phyloP scores from a whole-genome alignment of 2,329 filamentous ascomycete genomes.

The Fusarium buharicum region DNA sequence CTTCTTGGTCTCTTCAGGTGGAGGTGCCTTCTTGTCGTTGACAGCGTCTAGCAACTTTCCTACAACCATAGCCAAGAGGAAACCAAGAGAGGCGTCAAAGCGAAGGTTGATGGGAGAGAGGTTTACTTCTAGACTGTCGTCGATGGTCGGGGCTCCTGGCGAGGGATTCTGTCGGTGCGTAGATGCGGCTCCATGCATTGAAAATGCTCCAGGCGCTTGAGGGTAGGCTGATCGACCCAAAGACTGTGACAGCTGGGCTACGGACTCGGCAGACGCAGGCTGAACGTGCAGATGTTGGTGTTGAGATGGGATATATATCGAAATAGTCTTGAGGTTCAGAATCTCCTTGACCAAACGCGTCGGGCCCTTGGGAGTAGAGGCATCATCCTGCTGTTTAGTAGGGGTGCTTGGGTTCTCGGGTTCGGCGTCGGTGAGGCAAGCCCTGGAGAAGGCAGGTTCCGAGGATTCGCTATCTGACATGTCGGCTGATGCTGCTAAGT shows the following conservation, averaged over 20 bases:
- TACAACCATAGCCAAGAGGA: conserved; percentile 63
- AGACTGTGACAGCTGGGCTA: conserved; percentile 46
- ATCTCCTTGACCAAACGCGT: conserved; percentile 67
- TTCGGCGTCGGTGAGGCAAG: conserved; percentile 36
- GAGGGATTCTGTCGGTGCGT: conserved; percentile 11
- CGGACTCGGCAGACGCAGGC: conserved; percentile 43
- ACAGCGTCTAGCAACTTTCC: conserved; percentile 61
- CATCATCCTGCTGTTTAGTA: conserved; percentile 51
- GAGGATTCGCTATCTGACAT: conserved; percentile 43
- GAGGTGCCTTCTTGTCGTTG: conserved; percentile 42
- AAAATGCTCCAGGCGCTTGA: conserved; percentile 71
- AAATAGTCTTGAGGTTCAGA: conserved; percentile 61
- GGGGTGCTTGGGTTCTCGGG: conserved; percentile 20
- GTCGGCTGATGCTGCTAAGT: conserved; percentile 11
- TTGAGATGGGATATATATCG: conserved; percentile 64
- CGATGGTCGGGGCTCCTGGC: conserved; percentile 6
- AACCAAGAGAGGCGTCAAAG: conserved; percentile 68
- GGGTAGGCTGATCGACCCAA: conserved; percentile 56
- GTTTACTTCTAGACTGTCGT: conserved; percentile 58
- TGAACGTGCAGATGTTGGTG: conserved; percentile 58
- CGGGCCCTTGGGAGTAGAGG: conserved; percentile 62
- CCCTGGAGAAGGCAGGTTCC: conserved; percentile 46
- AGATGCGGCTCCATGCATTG: conserved; percentile 52
- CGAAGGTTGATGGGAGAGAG: conserved; percentile 63
- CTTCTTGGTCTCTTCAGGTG: conserved; percentile 21